Evolutionary conservation across 768 basidiomycete species (phyloP).

Genomic region (Trametes maxima): DNA sequence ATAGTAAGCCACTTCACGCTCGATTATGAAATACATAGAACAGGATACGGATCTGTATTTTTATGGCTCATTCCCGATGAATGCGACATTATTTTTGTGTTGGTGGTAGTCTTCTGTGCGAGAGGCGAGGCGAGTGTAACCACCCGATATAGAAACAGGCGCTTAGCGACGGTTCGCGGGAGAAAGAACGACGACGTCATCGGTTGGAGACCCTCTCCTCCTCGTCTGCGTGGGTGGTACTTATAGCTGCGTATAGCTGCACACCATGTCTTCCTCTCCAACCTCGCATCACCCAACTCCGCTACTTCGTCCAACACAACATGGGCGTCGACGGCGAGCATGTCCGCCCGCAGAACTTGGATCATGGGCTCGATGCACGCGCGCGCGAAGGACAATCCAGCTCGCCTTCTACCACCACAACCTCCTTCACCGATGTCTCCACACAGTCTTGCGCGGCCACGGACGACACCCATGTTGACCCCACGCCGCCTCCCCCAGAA

Average conservation of each 20-base stretch:
- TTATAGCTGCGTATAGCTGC: not conserved
- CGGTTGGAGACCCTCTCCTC: too few species aligned
- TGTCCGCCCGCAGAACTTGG: not conserved
- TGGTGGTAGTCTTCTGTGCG: too few species aligned
- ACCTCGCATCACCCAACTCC: not conserved
- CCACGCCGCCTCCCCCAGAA: slow-evolving; percentile 3
- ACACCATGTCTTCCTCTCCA: not conserved
- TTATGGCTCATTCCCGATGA: too few species aligned
- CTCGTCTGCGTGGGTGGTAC: too few species aligned
- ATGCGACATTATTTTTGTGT: too few species aligned
- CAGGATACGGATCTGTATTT: too few species aligned
- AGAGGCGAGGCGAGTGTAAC: too few species aligned
- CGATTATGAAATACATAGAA: too few species aligned
- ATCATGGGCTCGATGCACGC: not conserved
- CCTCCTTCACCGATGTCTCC: slow-evolving; percentile 3
- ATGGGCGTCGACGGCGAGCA: not conserved
- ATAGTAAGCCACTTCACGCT: too few species aligned
- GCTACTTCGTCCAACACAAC: not conserved
- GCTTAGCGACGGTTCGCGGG: too few species aligned
- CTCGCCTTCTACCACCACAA: slow-evolving; percentile 2
- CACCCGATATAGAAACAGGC: too few species aligned
- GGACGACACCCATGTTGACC: not conserved
- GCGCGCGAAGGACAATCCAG: slow-evolving; percentile 1
- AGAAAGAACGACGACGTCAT: too few species aligned
- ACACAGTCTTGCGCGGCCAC: not conserved